Conservation (phyloP, 139 green algal genomes). For the Chlamydomonas sp. region DNA sequence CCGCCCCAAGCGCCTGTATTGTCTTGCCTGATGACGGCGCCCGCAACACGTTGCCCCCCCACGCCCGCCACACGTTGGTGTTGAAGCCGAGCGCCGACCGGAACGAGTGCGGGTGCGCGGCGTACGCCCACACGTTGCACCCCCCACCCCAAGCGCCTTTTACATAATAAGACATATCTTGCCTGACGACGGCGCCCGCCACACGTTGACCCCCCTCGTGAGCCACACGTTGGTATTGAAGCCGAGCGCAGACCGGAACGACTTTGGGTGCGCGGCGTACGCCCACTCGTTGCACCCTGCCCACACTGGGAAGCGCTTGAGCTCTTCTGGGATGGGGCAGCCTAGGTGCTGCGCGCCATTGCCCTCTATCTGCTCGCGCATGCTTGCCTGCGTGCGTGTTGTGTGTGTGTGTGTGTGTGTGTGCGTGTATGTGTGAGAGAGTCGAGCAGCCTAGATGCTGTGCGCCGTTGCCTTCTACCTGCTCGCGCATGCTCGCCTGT, state of each 20-base stretch:
- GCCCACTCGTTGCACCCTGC: slow-evolving; percentile 8
- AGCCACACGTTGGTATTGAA: not conserved
- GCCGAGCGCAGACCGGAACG: slow-evolving; percentile 5
- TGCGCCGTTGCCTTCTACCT: not conserved
- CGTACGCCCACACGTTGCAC: slow-evolving; percentile 3
- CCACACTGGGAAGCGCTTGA: slow-evolving; percentile 1
- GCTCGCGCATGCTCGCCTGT: not conserved
- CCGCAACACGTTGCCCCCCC: not conserved
- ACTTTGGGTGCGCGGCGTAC: slow-evolving; percentile 13
- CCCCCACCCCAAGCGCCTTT: not conserved
- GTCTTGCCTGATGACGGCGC: not conserved
- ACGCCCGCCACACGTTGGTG: not conserved
- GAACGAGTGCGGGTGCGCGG: not conserved
- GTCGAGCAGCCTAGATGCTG: not conserved
- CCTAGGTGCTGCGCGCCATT: not conserved
- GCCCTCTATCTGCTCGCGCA: not conserved
- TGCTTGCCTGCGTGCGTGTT: not conserved
- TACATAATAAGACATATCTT: not conserved
- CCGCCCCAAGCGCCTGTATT: not conserved
- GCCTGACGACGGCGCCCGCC: not conserved
- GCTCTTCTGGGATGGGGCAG: not conserved
- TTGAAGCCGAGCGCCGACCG: not conserved
- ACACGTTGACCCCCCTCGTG: not conserved
- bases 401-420: not conserved
- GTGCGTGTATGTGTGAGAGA: not conserved